phyloP scores from a whole-genome alignment of 805 yeast species.

The Cyberlindnera mrakii region DNA sequence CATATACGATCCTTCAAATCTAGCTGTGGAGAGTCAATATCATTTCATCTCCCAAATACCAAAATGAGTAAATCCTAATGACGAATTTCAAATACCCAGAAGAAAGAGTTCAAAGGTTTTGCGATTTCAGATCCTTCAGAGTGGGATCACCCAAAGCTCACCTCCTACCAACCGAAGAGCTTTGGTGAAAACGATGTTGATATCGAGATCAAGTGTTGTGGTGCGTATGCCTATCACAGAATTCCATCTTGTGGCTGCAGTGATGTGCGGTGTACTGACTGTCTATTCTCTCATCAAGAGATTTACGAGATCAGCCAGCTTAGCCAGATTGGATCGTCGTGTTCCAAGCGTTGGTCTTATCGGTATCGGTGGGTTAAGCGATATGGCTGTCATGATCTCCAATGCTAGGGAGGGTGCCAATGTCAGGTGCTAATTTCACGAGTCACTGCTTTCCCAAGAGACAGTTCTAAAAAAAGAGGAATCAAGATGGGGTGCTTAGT shows the following conservation, averaged over 20 bases:
- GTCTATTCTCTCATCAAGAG: slow-evolving; percentile 61
- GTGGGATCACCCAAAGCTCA: slow-evolving; percentile 51
- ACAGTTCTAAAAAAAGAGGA: slow-evolving; percentile 41
- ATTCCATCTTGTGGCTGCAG: slow-evolving; percentile 57
- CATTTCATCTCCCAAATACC: too few relatives aligned
- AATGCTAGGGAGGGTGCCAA: slow-evolving; percentile 57
- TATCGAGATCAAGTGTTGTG: slow-evolving; percentile 55
- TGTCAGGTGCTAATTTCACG: too few relatives aligned
- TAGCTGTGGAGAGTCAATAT: too few relatives aligned
- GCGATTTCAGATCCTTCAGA: slow-evolving; percentile 44
- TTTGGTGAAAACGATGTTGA: slow-evolving; percentile 44
- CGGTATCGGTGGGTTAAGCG: slow-evolving; percentile 55
- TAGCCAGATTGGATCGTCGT: slow-evolving; percentile 13
- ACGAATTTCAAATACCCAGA: slow-evolving; percentile 38
- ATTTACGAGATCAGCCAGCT: slow-evolving; percentile 19
- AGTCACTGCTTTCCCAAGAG: slow-evolving; percentile 49
- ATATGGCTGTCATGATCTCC: slow-evolving; percentile 49
- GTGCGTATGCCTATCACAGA: slow-evolving; percentile 62
- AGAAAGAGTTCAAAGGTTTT: slow-evolving; percentile 53
- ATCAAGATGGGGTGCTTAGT: slow-evolving; percentile 45
- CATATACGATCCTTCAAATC: too few relatives aligned
- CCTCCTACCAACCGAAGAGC: slow-evolving; percentile 42
- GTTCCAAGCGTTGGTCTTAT: slow-evolving; percentile 42
- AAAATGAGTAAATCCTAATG: too few relatives aligned
- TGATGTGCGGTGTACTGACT: slow-evolving; percentile 75